phyloP scores from a whole-genome alignment of 306 rosid species.

The Quercus dentata region DNA sequence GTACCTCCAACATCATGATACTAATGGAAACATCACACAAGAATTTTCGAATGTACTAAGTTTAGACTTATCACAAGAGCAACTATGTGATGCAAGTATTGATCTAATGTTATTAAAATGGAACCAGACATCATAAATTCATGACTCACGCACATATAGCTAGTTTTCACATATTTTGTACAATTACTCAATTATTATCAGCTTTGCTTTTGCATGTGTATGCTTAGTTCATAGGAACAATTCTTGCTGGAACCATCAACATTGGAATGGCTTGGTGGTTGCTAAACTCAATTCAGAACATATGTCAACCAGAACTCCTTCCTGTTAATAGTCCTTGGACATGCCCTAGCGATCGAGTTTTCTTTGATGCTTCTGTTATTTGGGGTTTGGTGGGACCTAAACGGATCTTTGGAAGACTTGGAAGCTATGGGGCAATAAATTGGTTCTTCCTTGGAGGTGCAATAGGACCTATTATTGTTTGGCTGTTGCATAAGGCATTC shows the following conservation, averaged over 20 bases:
- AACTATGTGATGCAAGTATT: too few relatives aligned
- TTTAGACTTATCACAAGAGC: too few relatives aligned
- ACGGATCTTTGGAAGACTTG: constrained; percentile 52
- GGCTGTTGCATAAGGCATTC: constrained; percentile 61
- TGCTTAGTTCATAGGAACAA: constrained; percentile 69
- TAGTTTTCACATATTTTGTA: too few relatives aligned
- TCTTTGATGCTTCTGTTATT: constrained; percentile 82
- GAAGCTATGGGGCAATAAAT: constrained; percentile 63
- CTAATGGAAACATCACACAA: too few relatives aligned
- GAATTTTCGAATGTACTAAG: too few relatives aligned
- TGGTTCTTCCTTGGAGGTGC: constrained; percentile 93
- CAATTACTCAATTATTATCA: too few relatives aligned
- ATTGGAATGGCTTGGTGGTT: constrained; percentile 77
- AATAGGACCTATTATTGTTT: constrained; percentile 61
- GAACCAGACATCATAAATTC: too few relatives aligned
- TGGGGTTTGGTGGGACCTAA: constrained; percentile 85
- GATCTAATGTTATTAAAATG: too few relatives aligned
- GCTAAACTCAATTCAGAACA: constrained; percentile 45
- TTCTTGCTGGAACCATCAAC: constrained; percentile 75
- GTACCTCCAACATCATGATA: too few relatives aligned
- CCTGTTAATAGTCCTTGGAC: constrained; percentile 70
- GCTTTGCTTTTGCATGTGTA: background rate
- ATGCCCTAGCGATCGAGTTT: constrained; percentile 67
- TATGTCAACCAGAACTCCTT: constrained; percentile 55
- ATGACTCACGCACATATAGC: too few relatives aligned